Base-by-base conservation (phyloP, 345 rosid genomes). In the Stellera chamaejasme region DNA sequence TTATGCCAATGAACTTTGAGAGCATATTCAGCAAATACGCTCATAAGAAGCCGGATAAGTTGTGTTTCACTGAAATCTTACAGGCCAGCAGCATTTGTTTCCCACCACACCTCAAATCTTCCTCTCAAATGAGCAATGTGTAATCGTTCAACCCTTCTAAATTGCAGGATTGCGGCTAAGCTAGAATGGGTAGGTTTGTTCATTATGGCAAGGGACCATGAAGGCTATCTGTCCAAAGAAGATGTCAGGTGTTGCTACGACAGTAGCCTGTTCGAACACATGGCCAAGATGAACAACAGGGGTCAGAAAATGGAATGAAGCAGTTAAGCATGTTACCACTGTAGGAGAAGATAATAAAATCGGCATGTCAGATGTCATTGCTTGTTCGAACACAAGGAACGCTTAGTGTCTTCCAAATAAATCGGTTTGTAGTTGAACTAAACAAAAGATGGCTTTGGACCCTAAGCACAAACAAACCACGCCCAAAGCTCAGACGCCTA, bases 1-100 rank as follows among this genome's bases (percentile, higher is more conserved):
- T 70, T 15, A 59, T 77, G 48, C 92, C 98, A 0, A 83, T 72
- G 48, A 72, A 77, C 54, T 61, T 85, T 0, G 96, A 88, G 68
- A 77, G 75, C 72, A 64, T 79, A 10, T 85, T 88, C 62, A 83
- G 92, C 85, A 88, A 88, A 69, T 83, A 88, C 41, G 91, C 84
- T 5, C 49, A 41, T 0, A 85, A 86, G 0, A 50, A 56, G 27
- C 72, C 85, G 0, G 70, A 85, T 59, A 85, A 76, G 71, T 36
- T 88, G 8, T 26, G 86, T 2, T 42, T 69, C 0, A 48, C 73
- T 49, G 96, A 91, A 76, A 13, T 85, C 43, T 85, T 90, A 1
- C 78, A 88, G 52, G 92, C 81, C 26, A 74, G 82, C 27, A 75
- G 88, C 88, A 93, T 85, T 67, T 57, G 66, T 63, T 1, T 2